A percentile compares a stretch with the other conserved stretches of the same genome.
phyloP scores from a whole-genome alignment of 2,329 filamentous ascomycete genomes.

The Teratosphaeria viscida region DNA sequence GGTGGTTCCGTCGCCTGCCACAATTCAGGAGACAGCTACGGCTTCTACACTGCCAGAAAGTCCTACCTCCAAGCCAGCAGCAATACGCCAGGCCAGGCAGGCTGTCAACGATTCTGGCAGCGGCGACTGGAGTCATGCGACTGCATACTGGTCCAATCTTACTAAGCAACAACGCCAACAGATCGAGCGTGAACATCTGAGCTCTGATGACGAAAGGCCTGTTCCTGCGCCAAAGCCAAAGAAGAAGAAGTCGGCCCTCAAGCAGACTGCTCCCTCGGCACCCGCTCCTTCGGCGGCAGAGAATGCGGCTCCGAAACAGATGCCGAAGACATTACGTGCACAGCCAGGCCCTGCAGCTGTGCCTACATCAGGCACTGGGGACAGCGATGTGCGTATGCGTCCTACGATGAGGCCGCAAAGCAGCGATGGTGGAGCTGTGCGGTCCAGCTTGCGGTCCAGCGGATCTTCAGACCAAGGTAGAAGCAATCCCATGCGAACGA shows the following conservation, averaged over 20 bases:
- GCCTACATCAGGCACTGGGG: conserved; percentile 2
- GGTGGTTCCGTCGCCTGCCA: conserved; percentile 6
- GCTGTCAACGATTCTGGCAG: conserved; percentile 2
- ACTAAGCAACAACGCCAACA: conserved; percentile 52
- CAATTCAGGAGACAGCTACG: not conserved
- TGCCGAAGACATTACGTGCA: conserved; percentile 31
- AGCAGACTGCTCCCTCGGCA: conserved; percentile 5
- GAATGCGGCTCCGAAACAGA: conserved; percentile 8
- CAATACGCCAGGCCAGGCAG: conserved; percentile 1
- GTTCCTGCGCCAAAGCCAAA: conserved; percentile 26
- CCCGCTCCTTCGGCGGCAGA: not conserved
- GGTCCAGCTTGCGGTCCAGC: not conserved
- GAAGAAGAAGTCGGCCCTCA: conserved; percentile 29
- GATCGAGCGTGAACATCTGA: conserved; percentile 44
- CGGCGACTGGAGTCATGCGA: conserved; percentile 56
- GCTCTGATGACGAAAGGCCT: conserved; percentile 20
- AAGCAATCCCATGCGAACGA: not conserved
- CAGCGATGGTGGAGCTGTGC: conserved; percentile 7
- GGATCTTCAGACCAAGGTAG: not conserved
- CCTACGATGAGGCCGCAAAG: conserved; percentile 30
- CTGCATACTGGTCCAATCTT: conserved; percentile 59
- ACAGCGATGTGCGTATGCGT: conserved; percentile 23
- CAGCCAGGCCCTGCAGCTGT: conserved; percentile 4
- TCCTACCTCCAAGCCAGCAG: conserved; percentile 9
- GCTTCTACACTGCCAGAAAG: conserved; percentile 11